A percentile compares a stretch with the other conserved stretches of the same genome.
Evolutionary conservation across 2,329 filamentous ascomycete species (phyloP).

Genomic region (Paradendryphiella salina): DNA sequence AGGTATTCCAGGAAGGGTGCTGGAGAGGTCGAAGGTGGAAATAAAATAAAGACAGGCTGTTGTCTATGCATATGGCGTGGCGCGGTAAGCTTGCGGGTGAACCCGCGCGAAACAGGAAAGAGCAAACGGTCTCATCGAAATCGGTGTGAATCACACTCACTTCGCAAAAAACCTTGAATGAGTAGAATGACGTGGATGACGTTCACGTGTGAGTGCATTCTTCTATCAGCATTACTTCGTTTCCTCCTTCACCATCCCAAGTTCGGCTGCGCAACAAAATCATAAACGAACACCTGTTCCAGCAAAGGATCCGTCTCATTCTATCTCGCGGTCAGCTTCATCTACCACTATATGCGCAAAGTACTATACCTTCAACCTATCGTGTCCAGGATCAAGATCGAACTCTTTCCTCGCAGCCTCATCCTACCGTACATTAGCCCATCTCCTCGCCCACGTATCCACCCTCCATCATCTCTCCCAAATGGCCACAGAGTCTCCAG

Average conservation of each 20-base stretch:
- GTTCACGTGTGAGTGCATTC: no score
- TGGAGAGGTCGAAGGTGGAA: no score
- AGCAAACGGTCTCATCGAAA: no score
- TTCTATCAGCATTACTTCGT: no score
- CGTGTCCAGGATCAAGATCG: slow-evolving; percentile 30
- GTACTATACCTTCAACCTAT: slow-evolving; percentile 29
- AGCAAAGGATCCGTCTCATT: slow-evolving; percentile 35
- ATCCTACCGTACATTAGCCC: slow-evolving; percentile 12
- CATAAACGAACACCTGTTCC: slow-evolving; percentile 35
- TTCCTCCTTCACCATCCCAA: slow-evolving; percentile 25
- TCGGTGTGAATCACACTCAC: no score
- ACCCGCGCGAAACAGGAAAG: no score
- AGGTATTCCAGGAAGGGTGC: no score
- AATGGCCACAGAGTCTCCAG: background rate
- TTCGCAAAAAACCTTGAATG: no score
- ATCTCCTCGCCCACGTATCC: background rate
- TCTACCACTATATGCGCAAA: background rate
- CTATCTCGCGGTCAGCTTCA: slow-evolving; percentile 7
- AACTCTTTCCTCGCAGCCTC: slow-evolving; percentile 28
- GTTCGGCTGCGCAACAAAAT: slow-evolving; percentile 31
- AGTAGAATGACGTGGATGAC: no score
- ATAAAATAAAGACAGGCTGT: no score
- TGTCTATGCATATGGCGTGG: no score
- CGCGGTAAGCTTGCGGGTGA: no score
- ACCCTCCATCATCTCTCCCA: background rate